phyloP scores from a whole-genome alignment of 2,329 filamentous ascomycete genomes.

The Claviceps fusiformis region DNA sequence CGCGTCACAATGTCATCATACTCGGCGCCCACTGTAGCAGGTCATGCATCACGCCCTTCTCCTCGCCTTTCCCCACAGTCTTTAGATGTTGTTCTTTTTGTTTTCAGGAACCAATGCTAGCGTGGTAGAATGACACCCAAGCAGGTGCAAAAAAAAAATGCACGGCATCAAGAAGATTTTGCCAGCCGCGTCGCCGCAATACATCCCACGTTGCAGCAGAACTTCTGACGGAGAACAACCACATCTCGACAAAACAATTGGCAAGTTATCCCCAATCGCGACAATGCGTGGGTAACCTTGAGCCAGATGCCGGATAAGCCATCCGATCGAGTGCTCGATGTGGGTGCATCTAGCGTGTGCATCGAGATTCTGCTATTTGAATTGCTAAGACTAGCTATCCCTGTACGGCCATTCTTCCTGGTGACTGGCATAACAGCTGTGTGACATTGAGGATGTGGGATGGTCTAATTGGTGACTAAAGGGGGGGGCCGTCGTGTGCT shows the following conservation, averaged over 20 bases:
- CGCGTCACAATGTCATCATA: background rate
- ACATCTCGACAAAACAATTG: background rate
- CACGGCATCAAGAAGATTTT: background rate
- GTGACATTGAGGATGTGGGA: constrained; percentile 16
- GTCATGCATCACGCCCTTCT: background rate
- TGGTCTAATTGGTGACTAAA: constrained; percentile 13
- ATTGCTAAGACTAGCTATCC: background rate
- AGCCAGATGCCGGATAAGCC: background rate
- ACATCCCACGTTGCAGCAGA: background rate
- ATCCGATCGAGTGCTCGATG: background rate
- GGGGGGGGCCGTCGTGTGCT: background rate
- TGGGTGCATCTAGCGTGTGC: background rate
- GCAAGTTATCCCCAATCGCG: background rate
- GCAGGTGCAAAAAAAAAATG: too few relatives aligned
- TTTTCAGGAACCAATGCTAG: background rate
- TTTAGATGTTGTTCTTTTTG: background rate
- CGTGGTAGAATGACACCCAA: background rate
- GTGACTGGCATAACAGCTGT: constrained; percentile 8
- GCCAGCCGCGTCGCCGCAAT: background rate
- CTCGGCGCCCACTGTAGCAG: background rate
- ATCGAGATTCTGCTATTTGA: background rate
- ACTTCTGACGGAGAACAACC: background rate
- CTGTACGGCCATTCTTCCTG: constrained; percentile 4
- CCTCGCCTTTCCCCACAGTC: background rate
- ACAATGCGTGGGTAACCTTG: background rate